Percentiles rank a stretch among this genome's conserved stretches.
Evolutionary conservation across 495 filamentous ascomycete species (phyloP).

Genomic region (Staphylotrichum tortipilum): DNA sequence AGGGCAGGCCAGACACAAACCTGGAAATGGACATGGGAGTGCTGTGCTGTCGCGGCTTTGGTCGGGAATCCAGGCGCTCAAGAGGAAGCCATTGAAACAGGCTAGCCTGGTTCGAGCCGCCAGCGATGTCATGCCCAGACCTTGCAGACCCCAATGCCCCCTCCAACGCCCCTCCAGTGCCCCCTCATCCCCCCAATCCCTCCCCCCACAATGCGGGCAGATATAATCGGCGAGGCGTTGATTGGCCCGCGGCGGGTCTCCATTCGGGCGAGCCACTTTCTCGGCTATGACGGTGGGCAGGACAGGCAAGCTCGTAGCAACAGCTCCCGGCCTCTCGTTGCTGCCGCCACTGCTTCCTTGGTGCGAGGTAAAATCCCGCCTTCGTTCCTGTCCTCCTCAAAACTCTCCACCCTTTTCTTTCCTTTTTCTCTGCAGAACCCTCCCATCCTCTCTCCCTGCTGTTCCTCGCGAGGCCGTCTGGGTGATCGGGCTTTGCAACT

Average conservation of each 20-base stretch:
- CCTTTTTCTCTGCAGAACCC: slow-evolving; percentile 10
- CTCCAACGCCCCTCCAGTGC: too few relatives aligned
- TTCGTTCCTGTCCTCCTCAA: slow-evolving; percentile 17
- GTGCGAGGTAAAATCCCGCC: slow-evolving; percentile 28
- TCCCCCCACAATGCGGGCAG: slow-evolving; percentile 25
- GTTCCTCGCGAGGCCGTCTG: slow-evolving; percentile 19
- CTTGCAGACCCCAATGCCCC: too few relatives aligned
- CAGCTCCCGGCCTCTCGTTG: slow-evolving; percentile 16
- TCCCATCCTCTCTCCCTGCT: background rate
- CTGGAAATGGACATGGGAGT: background rate
- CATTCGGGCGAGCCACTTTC: slow-evolving; percentile 24
- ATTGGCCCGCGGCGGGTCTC: slow-evolving; percentile 20
- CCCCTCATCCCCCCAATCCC: background rate
- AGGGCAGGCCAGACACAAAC: too few relatives aligned
- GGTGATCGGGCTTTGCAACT: slow-evolving; percentile 17
- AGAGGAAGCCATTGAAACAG: slow-evolving; percentile 9
- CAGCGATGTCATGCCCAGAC: slow-evolving; percentile 23
- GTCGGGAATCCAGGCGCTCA: background rate
- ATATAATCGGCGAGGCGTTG: slow-evolving; percentile 17
- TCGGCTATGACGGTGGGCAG: slow-evolving; percentile 33
- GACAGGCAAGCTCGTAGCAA: slow-evolving; percentile 14
- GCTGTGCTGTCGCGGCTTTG: slow-evolving; percentile 7
- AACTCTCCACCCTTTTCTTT: slow-evolving; percentile 28
- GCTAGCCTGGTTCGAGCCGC: slow-evolving; percentile 12
- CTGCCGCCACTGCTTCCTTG: too few relatives aligned